Evolutionary conservation across 1,284 basidiomycete species (phyloP).

Genomic region (Fomitopsis schrenkii): DNA sequence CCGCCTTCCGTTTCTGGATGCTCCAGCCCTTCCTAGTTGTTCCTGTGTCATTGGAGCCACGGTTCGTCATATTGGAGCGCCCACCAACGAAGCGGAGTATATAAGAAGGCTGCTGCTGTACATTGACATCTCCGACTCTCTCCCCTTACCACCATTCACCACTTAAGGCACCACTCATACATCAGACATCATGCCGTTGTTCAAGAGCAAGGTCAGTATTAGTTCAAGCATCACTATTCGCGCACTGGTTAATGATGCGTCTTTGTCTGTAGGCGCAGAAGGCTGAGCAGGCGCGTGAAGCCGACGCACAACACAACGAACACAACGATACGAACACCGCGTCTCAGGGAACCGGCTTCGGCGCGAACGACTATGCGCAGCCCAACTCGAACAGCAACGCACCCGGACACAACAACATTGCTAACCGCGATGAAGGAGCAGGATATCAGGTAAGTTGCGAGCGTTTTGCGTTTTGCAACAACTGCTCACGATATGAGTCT

Average conservation of each 20-base stretch:
- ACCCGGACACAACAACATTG: too few relatives aligned
- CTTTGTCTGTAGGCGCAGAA: not conserved
- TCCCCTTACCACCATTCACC: too few relatives aligned
- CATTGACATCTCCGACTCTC: too few relatives aligned
- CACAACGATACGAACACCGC: too few relatives aligned
- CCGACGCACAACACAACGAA: not conserved
- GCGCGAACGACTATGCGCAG: not conserved
- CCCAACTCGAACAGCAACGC: too few relatives aligned
- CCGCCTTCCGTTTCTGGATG: too few relatives aligned
- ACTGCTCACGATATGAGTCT: too few relatives aligned
- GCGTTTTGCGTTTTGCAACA: not conserved
- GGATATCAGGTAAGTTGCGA: too few relatives aligned
- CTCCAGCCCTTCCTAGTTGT: not conserved
- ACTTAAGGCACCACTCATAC: not conserved
- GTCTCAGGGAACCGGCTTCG: not conserved
- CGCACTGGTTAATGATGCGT: not conserved
- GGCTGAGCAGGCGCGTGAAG: not conserved
- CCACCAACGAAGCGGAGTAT: not conserved
- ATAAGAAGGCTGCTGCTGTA: not conserved
- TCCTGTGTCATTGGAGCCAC: too few relatives aligned
- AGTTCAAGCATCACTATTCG: not conserved
- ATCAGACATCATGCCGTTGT: constrained; percentile 1
- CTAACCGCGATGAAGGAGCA: too few relatives aligned
- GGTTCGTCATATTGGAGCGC: too few relatives aligned
- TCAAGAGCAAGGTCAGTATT: constrained; percentile 2